Conservation (phyloP, 1,284 basidiomycete genomes). For the Heterobasidion parviporum region DNA sequence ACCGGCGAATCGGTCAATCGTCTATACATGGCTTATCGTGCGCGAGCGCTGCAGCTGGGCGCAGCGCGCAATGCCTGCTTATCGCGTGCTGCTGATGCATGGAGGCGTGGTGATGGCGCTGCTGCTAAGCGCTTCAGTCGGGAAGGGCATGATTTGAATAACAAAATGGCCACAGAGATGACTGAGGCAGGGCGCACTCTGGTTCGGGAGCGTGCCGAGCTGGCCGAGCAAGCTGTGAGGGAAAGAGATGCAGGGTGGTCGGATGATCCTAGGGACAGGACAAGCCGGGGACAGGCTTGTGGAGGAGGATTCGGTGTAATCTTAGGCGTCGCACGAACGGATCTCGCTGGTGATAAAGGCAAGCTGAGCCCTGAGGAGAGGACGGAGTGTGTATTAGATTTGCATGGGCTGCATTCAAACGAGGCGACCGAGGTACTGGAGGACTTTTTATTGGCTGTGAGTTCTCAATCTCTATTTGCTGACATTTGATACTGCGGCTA, state of each 20-base stretch:
- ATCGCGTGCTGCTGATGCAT: conserved; percentile 93
- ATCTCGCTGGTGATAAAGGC: conserved; percentile 39
- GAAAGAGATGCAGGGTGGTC: conserved; percentile 66
- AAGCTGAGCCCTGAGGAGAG: conserved; percentile 72
- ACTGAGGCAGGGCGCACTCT: conserved; percentile 71
- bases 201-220: conserved; percentile 71
- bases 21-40: conserved; percentile 84
- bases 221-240: conserved; percentile 71
- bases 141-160: conserved; percentile 90
- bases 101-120: conserved; percentile 89
- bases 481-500: background rate
- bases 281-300: conserved; percentile 66
- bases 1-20: conserved; percentile 75
- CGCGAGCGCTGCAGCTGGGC: conserved; percentile 82
- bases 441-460: conserved; percentile 80
- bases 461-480: conserved; percentile 21
- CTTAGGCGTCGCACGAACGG: conserved; percentile 70
- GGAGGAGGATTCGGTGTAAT: conserved; percentile 81
- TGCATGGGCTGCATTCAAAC: conserved; percentile 83
- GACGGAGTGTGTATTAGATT: conserved; percentile 73
- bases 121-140: conserved; percentile 89
- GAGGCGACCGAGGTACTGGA: conserved; percentile 91
- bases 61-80: conserved; percentile 91
- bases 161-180: conserved; percentile 83
- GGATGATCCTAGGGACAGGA: conserved; percentile 77